Evolutionary conservation across 345 rosid species (phyloP).

Genomic region (Geranium brycei): DNA sequence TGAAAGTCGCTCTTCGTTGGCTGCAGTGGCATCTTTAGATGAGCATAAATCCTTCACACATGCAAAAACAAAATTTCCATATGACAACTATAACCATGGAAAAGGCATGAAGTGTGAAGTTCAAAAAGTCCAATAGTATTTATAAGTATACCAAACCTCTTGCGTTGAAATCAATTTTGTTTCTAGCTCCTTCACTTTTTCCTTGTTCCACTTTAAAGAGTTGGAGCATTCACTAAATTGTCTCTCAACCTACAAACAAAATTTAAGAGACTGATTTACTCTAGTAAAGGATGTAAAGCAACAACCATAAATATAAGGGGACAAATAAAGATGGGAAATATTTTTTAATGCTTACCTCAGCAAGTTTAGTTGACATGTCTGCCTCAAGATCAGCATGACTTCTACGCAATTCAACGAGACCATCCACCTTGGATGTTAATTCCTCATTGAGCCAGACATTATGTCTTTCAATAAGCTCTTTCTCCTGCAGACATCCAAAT

Average conservation of each 20-base stretch:
- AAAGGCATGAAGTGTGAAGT: constrained; percentile 3
- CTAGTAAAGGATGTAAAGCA: neutral
- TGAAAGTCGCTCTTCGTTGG: constrained; percentile 53
- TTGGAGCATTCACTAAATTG: constrained; percentile 45
- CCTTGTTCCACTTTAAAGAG: constrained; percentile 63
- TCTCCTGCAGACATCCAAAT: constrained; percentile 47
- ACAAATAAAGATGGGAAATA: neutral
- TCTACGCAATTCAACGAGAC: constrained; percentile 49
- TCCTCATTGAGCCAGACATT: constrained; percentile 87
- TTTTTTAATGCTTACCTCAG: constrained; percentile 68
- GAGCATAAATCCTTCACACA: constrained; percentile 50
- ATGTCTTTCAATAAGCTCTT: constrained; percentile 80
- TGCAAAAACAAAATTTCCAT: constrained; percentile 14
- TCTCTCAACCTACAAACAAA: constrained; percentile 40
- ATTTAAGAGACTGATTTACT: neutral
- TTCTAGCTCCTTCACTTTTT: constrained; percentile 67
- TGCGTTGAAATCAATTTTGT: constrained; percentile 36
- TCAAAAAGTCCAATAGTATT: neutral
- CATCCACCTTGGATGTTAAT: constrained; percentile 58
- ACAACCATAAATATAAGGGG: neutral
- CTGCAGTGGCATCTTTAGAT: constrained; percentile 52
- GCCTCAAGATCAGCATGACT: constrained; percentile 58
- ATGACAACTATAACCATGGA: constrained; percentile 8
- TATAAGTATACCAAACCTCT: constrained; percentile 31
- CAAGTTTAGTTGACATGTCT: constrained; percentile 66